Evolutionary conservation across 2,329 filamentous ascomycete species (phyloP), one percentile per base, ranked within the genome.

Genomic region (Aspergillus costaricaensis): DNA sequence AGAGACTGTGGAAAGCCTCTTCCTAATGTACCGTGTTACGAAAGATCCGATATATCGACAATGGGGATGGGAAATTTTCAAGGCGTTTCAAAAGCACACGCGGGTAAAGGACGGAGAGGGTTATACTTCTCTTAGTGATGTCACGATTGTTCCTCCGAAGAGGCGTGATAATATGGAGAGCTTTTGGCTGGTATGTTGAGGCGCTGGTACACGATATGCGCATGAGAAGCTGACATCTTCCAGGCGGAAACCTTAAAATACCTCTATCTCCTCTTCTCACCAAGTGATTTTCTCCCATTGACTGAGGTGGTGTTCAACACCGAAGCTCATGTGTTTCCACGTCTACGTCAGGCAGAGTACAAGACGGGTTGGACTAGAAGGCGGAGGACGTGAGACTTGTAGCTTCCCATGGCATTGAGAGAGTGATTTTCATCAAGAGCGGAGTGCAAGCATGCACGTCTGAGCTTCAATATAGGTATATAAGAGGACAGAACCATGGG

Each of bases 31-130:
- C 89, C 88, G 94, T 65, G 95, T 97, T 74, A 97, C 94, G 0
- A 91, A 90, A 30, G 92, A 97, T 62, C 80, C 85, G 41, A 88
- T 86, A 65, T 98, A 98, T 76, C 85, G 94, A 36, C 87, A 96
- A 71, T 96, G 92, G 93, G 94, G 94, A 15, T 97, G 93, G 93
- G 88, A 96, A 67, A 97, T 98, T 88, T 97, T 97, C 79, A 87
- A 90, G 75, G 87, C 88, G 1, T 97, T 97, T 73, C 83, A 92
- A 76, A 88, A 91, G 72, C 84, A 96, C 75, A 95, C 91, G 1
- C 85, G 88, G 9, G 89, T 96, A 2, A 83, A 85, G 47, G 88
- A 92, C 30, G 55, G 56, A 1, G 62, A 67, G 14, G 92, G 91
- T 0, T 96, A 94, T 72, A 91, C 90, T 1, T 92, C 89, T 68